Conservation (phyloP, 495 filamentous ascomycete genomes). For the Aspergillus egyptiacus region DNA sequence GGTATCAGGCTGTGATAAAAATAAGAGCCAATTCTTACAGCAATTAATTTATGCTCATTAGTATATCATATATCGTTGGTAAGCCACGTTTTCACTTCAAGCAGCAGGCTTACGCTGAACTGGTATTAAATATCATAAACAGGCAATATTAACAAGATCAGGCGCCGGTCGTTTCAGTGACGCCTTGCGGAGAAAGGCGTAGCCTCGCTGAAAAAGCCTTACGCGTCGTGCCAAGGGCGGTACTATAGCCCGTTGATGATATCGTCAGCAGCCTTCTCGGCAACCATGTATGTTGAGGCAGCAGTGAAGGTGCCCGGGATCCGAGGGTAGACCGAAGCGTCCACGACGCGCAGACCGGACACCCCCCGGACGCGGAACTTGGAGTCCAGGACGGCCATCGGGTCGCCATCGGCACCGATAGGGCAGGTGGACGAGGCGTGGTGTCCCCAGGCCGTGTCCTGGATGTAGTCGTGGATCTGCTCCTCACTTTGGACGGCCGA, state of each 20-base stretch:
- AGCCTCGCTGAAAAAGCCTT: no score
- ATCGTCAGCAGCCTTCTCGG: slow-evolving; percentile 58
- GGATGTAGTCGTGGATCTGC: slow-evolving; percentile 43
- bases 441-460: slow-evolving; percentile 52
- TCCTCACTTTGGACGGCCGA: slow-evolving; percentile 30
- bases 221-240: no score
- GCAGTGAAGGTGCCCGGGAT: slow-evolving; percentile 58
- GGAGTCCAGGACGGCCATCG: slow-evolving; percentile 52
- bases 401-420: slow-evolving; percentile 51
- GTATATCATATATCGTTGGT: no score
- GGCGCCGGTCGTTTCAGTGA: no score
- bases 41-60: no score
- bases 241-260: slow-evolving; percentile 31
- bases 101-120: no score
- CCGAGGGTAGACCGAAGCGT: slow-evolving; percentile 52
- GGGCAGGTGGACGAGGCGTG: slow-evolving; percentile 53
- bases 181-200: no score
- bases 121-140: no score
- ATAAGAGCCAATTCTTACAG: no score
- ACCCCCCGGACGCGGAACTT: slow-evolving; percentile 53
- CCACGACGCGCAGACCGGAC: slow-evolving; percentile 54
- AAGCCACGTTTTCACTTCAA: no score
- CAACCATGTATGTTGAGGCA: slow-evolving; percentile 56
- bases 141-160: no score
- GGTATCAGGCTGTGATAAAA: no score